Base-by-base conservation (phyloP, 805 yeast genomes). In the Priceomyces castillae region DNA sequence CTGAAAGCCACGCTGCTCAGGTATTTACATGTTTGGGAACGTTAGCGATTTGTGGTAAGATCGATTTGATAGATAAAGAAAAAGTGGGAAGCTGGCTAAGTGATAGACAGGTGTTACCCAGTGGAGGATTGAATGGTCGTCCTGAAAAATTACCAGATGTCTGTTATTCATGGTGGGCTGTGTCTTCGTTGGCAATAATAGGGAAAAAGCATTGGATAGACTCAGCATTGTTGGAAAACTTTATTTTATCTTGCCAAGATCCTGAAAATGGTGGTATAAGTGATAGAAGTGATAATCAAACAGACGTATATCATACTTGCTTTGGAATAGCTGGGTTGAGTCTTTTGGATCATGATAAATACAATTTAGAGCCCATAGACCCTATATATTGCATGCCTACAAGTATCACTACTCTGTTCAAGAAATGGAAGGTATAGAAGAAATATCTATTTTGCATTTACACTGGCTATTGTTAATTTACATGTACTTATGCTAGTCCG, bases 111-210 rank as follows among this genome's bases (percentile, higher is more conserved):
- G 77, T 88, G 7, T 50, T 61, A 20, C 74, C 78, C 4, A 76
- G 76, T 22, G 99, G 99, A 4, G 99, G 99, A 0, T 72, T 94
- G 43, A 94, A 94, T 58, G 99, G 99, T 0, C 76, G 99, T 40
- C 97, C 98, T 0, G 96, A 94, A 46, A 94, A 94, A 60, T 67
- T 89, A 15, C 96, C 98, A 0, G 99, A 94, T 63, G 96, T 88
- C n/a, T 94, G 99, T 60, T 94, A 94, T 61, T 82, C 94, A 53
- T 94, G 97, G 96, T 94, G 99, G 99, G 95, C 90, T 7, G 61
- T 90, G 17, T 84, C 95, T 1, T 76, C 89, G 2, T 64, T 90
- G 44, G 76, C 85, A 0, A 81, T 88, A 30, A 69, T 92, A 16
- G 78, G 69, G 0, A 81, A 77, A 48, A 61, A 81, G 15, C 77